Base-by-base conservation (phyloP, 345 rosid genomes). In the Bruguiera gymnorhiza region DNA sequence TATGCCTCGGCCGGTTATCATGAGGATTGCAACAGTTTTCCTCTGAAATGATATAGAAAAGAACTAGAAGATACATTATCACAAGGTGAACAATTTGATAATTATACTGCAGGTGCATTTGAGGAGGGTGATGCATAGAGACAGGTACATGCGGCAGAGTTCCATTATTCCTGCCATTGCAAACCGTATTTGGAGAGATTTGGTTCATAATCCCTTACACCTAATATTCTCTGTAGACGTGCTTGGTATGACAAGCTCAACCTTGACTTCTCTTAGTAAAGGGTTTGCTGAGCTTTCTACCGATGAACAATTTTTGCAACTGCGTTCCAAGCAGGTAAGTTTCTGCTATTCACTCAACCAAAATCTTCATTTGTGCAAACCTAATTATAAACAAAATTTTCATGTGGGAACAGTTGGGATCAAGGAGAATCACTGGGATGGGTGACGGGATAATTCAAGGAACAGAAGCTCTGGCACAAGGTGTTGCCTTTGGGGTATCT, bases 221-320 rank as follows among this genome's bases (percentile, higher is more conserved):
- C 80, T 95, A 71, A 71, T 95, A 67, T 92, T 92, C 85, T 95
- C 99, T 54, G 89, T 95, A 24, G 97, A 95, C 82, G 97, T 95
- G 54, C 90, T 95, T 80, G 99, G 99, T 30, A 92, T 95, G 98
- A 87, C 99, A 70, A 92, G 99, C 85, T 95, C 98, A 57, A 92
- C 99, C 59, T 67, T 95, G 88, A 88, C 99, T 69, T 92, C 99
- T 76, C 86, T 95, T 62, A 83, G 99, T 85, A 92, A 85, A 83
- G 99, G 99, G 60, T 92, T 95, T 77, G 99, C 99, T 1, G 94
- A 89, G 86, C 97, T 95, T 76, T 95, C 99, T 60, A 90, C 98
- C 64, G 99, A 95, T 82, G 98, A 96, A 53, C 97, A 88, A 68
- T 95, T 92, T 82, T 79, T 90, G 77, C 97, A 95, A 74, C 85